Percentiles rank a stretch among this genome's conserved stretches.
These are phyloP conservation scores for Penicillium arizonense DNA, from an alignment of 495 filamentous ascomycete genomes.

Conservation along the genomic window DNA sequence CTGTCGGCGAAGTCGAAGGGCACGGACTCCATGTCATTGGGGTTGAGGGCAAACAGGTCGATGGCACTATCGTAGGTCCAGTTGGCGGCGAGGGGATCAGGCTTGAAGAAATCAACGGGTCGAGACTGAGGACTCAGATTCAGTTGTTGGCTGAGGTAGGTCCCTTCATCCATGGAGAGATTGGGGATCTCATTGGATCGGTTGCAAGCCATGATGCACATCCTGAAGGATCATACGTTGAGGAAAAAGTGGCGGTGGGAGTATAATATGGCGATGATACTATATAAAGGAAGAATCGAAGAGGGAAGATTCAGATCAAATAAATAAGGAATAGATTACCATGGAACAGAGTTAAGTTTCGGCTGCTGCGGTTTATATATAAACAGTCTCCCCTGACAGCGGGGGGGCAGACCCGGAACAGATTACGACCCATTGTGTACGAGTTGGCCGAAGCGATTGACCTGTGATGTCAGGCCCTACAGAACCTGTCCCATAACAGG, in stretches of 20 bases:
- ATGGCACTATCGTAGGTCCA: constrained; percentile 45
- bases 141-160: constrained; percentile 24
- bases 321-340: neutral
- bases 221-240: constrained; percentile 10
- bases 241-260: neutral
- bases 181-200: constrained; percentile 17
- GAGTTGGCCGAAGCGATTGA: constrained; percentile 13
- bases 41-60: constrained; percentile 39
- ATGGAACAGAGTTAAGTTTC: constrained; percentile 6
- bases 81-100: constrained; percentile 40
- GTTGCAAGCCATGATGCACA: constrained; percentile 24
- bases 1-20: constrained; percentile 36
- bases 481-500: neutral
- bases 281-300: neutral
- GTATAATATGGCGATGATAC: constrained; percentile 4
- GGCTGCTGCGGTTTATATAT: constrained; percentile 16
- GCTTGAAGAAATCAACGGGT: constrained; percentile 19
- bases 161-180: constrained; percentile 18
- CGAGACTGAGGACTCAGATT: constrained; percentile 26
- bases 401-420: constrained; percentile 4
- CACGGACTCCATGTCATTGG: constrained; percentile 34
- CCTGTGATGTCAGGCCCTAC: constrained; percentile 19
- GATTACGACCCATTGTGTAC: constrained; percentile 12
- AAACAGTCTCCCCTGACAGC: constrained; percentile 6
- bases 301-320: constrained; percentile 1